These are phyloP conservation scores for Penicillium daleae DNA, from an alignment of 495 filamentous ascomycete species.

Conservation along the genomic window DNA sequence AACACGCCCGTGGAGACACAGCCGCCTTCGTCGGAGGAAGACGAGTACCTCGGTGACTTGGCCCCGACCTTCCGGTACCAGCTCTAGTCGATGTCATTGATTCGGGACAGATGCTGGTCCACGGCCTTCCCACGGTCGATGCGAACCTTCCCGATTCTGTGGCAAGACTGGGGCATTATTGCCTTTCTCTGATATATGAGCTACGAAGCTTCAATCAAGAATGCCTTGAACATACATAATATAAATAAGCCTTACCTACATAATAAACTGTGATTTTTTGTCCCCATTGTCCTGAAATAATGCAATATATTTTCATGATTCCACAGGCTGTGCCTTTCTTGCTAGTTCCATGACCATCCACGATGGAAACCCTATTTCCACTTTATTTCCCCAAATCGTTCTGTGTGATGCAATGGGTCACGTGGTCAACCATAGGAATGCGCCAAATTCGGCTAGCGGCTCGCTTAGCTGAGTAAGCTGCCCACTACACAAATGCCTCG, in stretches of 20 bases:
- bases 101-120: not conserved
- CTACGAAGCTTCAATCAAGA: not conserved
- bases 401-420: constrained; percentile 29
- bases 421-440: constrained; percentile 15
- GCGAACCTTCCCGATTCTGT: not conserved
- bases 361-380: constrained; percentile 27
- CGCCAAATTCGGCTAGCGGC: constrained; percentile 39
- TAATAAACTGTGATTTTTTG: not conserved
- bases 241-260: not conserved
- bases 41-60: constrained; percentile 44
- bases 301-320: not conserved
- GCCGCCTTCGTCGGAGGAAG: constrained; percentile 30
- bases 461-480: constrained; percentile 48
- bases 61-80: constrained; percentile 47
- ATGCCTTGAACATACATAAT: constrained; percentile 4
- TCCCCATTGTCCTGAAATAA: not conserved
- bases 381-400: not conserved
- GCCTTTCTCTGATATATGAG: not conserved
- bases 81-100: constrained; percentile 30
- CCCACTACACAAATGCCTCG: constrained; percentile 51
- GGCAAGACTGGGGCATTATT: constrained; percentile 1
- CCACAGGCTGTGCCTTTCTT: not conserved
- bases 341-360: not conserved
- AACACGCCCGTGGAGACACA: constrained; percentile 27
- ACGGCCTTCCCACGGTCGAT: not conserved